These are phyloP conservation scores for Artomyces pyxidatus DNA, from an alignment of 768 basidiomycete genomes.

Conservation along the genomic window DNA sequence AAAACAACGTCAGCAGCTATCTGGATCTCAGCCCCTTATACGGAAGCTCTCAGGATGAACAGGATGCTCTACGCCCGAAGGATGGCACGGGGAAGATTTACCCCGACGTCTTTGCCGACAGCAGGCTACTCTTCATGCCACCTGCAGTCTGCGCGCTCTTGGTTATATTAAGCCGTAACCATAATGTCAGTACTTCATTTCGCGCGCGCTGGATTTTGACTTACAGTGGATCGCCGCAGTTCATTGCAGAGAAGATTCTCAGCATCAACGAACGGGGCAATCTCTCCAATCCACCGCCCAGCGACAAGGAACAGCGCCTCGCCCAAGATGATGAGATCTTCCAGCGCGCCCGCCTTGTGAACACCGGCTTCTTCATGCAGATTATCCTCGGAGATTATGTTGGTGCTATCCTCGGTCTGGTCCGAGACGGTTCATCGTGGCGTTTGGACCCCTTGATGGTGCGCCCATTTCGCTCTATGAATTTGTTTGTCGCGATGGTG, in stretches of 20 bases:
- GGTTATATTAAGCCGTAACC: conserved; percentile 63
- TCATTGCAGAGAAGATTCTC: conserved; percentile 56
- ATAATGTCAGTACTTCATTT: conserved; percentile 41
- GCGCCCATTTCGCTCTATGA: conserved; percentile 3
- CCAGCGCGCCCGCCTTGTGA: conserved; percentile 63
- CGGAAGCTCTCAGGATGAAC: conserved; percentile 40
- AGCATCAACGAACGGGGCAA: conserved; percentile 58
- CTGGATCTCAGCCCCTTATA: conserved; percentile 72
- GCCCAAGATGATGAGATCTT: conserved; percentile 74
- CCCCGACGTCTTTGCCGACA: conserved; percentile 65
- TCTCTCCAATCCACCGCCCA: conserved; percentile 24
- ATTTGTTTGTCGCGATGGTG: neutral
- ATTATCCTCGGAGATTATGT: conserved; percentile 69
- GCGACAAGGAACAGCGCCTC: conserved; percentile 14
- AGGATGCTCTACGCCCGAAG: conserved; percentile 44
- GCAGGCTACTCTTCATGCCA: conserved; percentile 60
- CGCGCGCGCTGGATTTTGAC: conserved; percentile 2
- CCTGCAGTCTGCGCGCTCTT: conserved; percentile 62
- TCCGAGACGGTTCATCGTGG: conserved; percentile 57
- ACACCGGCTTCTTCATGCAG: conserved; percentile 64
- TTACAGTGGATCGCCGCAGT: conserved; percentile 37
- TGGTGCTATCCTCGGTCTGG: conserved; percentile 62
- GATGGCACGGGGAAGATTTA: conserved; percentile 64
- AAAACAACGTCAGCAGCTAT: conserved; percentile 66
- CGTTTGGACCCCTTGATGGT: conserved; percentile 62